Conservation (phyloP, 1,284 basidiomycete genomes). For the Heterobasidion annosum region DNA sequence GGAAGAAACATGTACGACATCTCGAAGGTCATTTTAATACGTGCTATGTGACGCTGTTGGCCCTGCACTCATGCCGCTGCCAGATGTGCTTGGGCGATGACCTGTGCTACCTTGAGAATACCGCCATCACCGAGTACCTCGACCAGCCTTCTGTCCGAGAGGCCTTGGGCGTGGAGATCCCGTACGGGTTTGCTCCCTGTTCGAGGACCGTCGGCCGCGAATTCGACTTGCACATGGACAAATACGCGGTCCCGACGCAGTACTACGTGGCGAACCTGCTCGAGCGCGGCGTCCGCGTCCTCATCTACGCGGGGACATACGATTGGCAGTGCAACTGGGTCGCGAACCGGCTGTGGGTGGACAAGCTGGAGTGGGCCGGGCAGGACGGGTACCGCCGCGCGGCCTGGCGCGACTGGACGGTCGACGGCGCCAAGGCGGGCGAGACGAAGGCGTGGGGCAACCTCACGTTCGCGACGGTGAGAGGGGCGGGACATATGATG, state of each 20-base stretch:
- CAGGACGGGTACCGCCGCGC: slow-evolving; percentile 38
- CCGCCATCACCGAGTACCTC: slow-evolving; percentile 42
- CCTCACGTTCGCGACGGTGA: slow-evolving; percentile 60
- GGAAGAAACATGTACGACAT: slow-evolving; percentile 66
- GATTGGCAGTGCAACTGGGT: slow-evolving; percentile 80
- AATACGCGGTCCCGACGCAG: slow-evolving; percentile 48
- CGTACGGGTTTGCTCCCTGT: slow-evolving; percentile 50
- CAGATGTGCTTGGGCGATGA: slow-evolving; percentile 14
- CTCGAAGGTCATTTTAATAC: slow-evolving; percentile 37
- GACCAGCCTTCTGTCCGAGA: slow-evolving; percentile 44
- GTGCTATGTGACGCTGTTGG: not conserved
- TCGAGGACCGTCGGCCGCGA: slow-evolving; percentile 35
- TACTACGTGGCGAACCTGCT: slow-evolving; percentile 65
- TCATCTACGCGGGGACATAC: slow-evolving; percentile 75
- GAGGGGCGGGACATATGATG: slow-evolving; percentile 66
- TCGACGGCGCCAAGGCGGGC: slow-evolving; percentile 45
- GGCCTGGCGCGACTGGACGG: slow-evolving; percentile 50
- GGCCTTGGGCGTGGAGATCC: slow-evolving; percentile 49
- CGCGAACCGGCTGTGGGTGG: slow-evolving; percentile 67
- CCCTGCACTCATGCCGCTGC: not conserved
- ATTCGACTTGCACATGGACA: slow-evolving; percentile 50
- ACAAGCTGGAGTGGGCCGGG: slow-evolving; percentile 67
- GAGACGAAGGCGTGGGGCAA: slow-evolving; percentile 51
- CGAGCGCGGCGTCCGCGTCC: slow-evolving; percentile 61
- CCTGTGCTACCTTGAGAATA: slow-evolving; percentile 50